Evolutionary conservation across 371 early-diverging fungal genomes (phyloP).

Genomic region (Mucor lusitanicus): DNA sequence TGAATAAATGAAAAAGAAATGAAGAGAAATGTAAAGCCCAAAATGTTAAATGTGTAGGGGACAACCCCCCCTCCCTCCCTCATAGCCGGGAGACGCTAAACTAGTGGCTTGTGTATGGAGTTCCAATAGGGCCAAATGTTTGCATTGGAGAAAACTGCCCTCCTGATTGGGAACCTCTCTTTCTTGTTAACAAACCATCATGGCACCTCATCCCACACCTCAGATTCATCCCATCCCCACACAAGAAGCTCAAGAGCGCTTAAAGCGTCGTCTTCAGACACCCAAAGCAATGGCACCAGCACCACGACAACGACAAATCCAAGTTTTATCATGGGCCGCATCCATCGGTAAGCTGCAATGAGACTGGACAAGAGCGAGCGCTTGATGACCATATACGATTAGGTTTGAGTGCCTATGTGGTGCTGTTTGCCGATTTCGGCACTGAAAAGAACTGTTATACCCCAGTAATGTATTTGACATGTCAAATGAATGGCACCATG

Average conservation of each 20-base stretch:
- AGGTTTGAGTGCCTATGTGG: constrained; percentile 47
- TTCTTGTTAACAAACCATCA: not conserved
- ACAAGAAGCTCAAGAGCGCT: constrained; percentile 27
- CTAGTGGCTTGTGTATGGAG: constrained; percentile 2
- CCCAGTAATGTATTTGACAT: constrained; percentile 32
- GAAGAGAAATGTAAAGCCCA: too few relatives aligned
- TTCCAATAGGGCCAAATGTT: not conserved
- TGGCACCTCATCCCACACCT: constrained; percentile 19
- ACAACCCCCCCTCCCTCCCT: not conserved
- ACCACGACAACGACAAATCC: constrained; percentile 37
- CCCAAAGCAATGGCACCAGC: constrained; percentile 41
- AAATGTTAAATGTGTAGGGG: not conserved
- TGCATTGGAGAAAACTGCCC: not conserved
- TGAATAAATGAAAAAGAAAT: too few relatives aligned
- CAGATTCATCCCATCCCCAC: constrained; percentile 9
- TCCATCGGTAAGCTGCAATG: constrained; percentile 31
- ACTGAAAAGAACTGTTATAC: constrained; percentile 48
- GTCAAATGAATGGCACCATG: not conserved
- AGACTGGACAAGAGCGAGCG: too few relatives aligned
- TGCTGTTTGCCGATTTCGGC: constrained; percentile 53
- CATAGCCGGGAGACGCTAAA: not conserved
- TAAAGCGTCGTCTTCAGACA: constrained; percentile 34
- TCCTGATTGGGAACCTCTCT: not conserved
- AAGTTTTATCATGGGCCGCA: constrained; percentile 40
- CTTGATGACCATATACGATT: not conserved